Base-by-base conservation (phyloP, 2,329 filamentous ascomycete genomes). In the Cercospora zeae-maydis region DNA sequence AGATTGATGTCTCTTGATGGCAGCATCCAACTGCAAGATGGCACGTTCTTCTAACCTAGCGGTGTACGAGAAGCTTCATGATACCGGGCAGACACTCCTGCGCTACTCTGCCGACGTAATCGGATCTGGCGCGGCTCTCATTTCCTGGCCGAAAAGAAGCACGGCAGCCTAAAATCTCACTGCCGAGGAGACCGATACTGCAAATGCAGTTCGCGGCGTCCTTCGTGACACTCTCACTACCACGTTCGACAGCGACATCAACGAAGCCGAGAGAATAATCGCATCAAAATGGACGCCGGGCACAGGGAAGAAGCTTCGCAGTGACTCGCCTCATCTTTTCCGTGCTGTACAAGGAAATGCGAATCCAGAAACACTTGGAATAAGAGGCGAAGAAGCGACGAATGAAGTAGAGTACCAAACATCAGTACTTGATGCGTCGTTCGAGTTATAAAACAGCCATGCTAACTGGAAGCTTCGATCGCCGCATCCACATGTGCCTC, bases 251-350 rank as follows among this genome's bases (percentile, higher is more conserved):
- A 9, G 47, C 24, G 30, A 21, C 1, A 21, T 11, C 21, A 37
- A 27, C 34, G 55, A 54, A 19, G 62, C 66, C 5, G 42, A 58
- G 33, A 39, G 60, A 3, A 39, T 70, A 3, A 39, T 70, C 6
- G 63, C 67, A 4, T 16, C 62, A 1, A 59, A 58, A 36, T 70
- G 68, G 68, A 67, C 42, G 1, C 34, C 55, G 7, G 68, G 68
- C 11, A 66, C 62, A 1, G 68, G 68, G n/a, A 60, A 60, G 21
- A 66, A 70, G 31, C 37, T 69, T 4, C 57, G 36, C 2, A 59
- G 39, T 3, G 67, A 63, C 14, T 55, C 67, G 1, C 58, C 63
- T 1, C 34, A 27, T 6, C 56, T 70, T 45, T 70, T 57, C 31
- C 58, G 56, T 4, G 1, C 33, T 62, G 8, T 66, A 62, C 33